phyloP scores from a whole-genome alignment of 2,329 filamentous ascomycete genomes.

The Penicillium sclerotiorum region DNA sequence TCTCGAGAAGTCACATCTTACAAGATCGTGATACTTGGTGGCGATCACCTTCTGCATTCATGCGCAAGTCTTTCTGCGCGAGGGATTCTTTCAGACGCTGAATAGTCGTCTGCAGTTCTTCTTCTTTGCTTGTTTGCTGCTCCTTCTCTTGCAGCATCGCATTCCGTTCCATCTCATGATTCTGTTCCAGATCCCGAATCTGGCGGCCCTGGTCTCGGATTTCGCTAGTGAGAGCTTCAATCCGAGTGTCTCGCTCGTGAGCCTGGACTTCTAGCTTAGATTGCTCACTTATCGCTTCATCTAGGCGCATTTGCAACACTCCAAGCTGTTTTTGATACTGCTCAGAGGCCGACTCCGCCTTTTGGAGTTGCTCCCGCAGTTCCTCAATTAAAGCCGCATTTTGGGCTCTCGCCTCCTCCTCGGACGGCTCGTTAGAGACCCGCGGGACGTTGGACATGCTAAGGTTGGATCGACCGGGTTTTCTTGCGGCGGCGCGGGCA shows the following conservation, averaged over 20 bases:
- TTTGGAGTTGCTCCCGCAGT: conserved; percentile 77
- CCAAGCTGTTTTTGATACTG: conserved; percentile 82
- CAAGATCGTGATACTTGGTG: conserved; percentile 56
- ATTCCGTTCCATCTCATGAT: conserved; percentile 87
- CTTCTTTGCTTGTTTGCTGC: conserved; percentile 78
- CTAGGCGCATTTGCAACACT: conserved; percentile 79
- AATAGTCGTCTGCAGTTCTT: conserved; percentile 88
- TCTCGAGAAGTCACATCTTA: conserved; percentile 35
- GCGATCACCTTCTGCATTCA: conserved; percentile 54
- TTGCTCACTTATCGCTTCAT: conserved; percentile 82
- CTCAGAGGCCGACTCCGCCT: conserved; percentile 75
- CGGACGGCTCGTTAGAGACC: conserved; percentile 53
- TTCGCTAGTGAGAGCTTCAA: conserved; percentile 79
- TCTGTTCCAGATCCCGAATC: conserved; percentile 86
- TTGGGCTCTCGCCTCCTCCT: conserved; percentile 77
- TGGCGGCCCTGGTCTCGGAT: conserved; percentile 81
- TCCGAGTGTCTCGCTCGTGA: conserved; percentile 82
- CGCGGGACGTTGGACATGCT: conserved; percentile 50
- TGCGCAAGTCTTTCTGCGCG: conserved; percentile 68
- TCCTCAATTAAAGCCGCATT: conserved; percentile 79
- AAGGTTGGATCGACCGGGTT: conserved; percentile 51
- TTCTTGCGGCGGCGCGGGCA: conserved; percentile 69
- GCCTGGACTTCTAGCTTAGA: conserved; percentile 82
- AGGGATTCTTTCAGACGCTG: conserved; percentile 89
- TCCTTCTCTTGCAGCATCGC: conserved; percentile 91